Evolutionary conservation across 2,329 filamentous ascomycete species (phyloP).

Genomic region (Fusarium burgessii): DNA sequence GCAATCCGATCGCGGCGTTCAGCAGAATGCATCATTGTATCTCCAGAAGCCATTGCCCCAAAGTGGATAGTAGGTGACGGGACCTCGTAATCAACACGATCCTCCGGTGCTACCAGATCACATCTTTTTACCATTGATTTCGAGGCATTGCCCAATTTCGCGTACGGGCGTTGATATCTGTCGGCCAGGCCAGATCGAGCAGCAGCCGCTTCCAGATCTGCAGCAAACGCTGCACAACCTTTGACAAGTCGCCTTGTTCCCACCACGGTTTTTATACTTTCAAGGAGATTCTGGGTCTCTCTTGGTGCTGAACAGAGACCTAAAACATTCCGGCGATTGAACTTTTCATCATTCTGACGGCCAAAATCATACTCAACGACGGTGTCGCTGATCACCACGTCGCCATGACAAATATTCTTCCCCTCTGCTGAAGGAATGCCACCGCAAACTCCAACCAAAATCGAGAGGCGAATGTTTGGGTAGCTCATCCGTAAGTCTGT

Average conservation of each 20-base stretch:
- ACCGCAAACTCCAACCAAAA: neutral
- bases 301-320: rapidly evolving
- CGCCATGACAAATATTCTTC: neutral
- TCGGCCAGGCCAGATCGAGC: neutral
- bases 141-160: rapidly evolving
- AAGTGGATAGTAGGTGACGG: neutral
- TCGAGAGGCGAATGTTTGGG: neutral
- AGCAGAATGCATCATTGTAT: slow-evolving; percentile 54
- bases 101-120: neutral
- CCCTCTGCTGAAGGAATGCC: neutral
- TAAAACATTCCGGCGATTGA: neutral
- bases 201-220: neutral
- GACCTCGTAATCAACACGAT: rapidly evolving
- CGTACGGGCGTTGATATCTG: neutral
- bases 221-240: rapidly evolving
- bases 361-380: neutral
- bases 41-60: slow-evolving; percentile 50
- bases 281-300: neutral
- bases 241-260: neutral
- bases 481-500: neutral
- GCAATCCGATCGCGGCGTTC: slow-evolving; percentile 50
- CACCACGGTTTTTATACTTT: neutral
- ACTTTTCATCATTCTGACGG: neutral
- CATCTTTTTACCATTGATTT: rapidly evolving
- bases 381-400: neutral